These are phyloP conservation scores for Cladophialophora chaetospira DNA, from an alignment of 2,329 filamentous ascomycete species.

Conservation along the genomic window DNA sequence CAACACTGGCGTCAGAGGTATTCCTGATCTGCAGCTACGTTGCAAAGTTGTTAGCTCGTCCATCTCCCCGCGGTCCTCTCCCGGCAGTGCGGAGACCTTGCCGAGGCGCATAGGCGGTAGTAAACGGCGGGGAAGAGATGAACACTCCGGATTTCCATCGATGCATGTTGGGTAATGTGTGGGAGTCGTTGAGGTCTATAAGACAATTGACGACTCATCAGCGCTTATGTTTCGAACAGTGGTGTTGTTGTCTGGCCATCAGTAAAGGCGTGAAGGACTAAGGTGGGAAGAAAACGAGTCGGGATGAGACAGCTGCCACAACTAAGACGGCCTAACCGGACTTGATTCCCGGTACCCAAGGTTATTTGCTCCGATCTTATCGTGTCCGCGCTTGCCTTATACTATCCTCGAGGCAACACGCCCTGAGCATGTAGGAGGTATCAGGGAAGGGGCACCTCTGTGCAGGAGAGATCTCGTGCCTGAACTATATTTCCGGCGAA, in stretches of 20 bases:
- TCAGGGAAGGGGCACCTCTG: too few relatives aligned
- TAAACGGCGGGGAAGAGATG: background rate
- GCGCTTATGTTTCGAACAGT: background rate
- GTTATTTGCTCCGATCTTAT: background rate
- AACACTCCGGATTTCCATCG: conserved; percentile 1
- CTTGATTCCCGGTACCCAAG: background rate
- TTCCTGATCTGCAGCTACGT: background rate
- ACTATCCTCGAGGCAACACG: background rate
- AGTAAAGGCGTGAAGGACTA: background rate
- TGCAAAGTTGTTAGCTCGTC: background rate
- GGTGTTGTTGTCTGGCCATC: background rate
- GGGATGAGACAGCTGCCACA: background rate
- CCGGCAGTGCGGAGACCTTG: conserved; percentile 6
- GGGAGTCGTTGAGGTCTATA: background rate
- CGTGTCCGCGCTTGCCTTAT: background rate
- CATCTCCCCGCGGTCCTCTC: conserved; percentile 13
- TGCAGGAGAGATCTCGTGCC: too few relatives aligned
- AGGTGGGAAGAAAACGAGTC: background rate
- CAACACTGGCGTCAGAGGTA: conserved; percentile 3
- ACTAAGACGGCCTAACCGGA: too few relatives aligned
- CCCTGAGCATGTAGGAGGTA: too few relatives aligned
- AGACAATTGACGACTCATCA: too few relatives aligned
- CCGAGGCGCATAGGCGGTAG: conserved; percentile 4
- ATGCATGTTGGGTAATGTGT: background rate
- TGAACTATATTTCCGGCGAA: too few relatives aligned